Conservation (phyloP, 345 rosid species). For the Brassica juncea region DNA sequence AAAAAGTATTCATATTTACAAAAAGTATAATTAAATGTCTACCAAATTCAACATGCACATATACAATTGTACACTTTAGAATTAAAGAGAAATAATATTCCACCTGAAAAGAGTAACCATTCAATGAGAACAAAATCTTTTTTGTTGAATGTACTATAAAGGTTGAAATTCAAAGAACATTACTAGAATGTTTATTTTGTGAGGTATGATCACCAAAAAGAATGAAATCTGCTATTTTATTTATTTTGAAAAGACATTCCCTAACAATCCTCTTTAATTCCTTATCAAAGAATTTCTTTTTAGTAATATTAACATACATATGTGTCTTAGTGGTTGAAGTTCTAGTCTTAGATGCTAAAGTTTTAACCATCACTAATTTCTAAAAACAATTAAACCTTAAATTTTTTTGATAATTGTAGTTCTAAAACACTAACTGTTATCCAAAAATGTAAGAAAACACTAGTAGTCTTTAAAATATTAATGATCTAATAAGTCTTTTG, state of each 20-base stretch:
- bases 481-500: not conserved
- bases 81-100: constrained; percentile 31
- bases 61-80: constrained; percentile 20
- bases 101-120: constrained; percentile 42
- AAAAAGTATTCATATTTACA: constrained; percentile 27
- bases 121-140: constrained; percentile 44
- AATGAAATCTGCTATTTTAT: constrained; percentile 31
- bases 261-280: constrained; percentile 16
- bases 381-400: not conserved
- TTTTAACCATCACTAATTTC: not conserved
- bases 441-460: too few relatives aligned
- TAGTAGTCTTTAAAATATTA: not conserved
- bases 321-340: not conserved
- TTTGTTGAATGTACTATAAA: constrained; percentile 43
- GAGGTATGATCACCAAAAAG: constrained; percentile 36
- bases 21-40: constrained; percentile 13
- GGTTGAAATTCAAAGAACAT: constrained; percentile 36
- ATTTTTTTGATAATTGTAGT: not conserved
- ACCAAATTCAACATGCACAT: constrained; percentile 34
- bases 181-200: constrained; percentile 33
- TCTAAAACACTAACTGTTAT: not conserved
- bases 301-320: not conserved
- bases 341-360: not conserved
- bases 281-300: not conserved
- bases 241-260: constrained; percentile 24